Evolutionary conservation across 2,329 filamentous ascomycete species (phyloP).

Genomic region (Sclerotinia nivalis): DNA sequence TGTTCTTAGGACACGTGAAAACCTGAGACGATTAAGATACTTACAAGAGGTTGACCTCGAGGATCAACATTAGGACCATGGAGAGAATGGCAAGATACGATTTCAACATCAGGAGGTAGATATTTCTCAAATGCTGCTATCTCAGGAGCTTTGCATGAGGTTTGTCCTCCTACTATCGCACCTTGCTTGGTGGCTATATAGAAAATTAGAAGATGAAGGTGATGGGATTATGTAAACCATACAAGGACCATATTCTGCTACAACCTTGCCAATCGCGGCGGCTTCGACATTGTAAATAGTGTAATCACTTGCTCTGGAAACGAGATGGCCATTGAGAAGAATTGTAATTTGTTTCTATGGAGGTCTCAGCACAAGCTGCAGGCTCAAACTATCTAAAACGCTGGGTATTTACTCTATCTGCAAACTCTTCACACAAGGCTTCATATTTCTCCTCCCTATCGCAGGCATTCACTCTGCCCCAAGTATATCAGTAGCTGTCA

Average conservation of each 20-base stretch:
- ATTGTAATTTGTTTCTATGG: conserved; percentile 81
- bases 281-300: conserved; percentile 99
- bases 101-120: conserved; percentile 84
- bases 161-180: conserved; percentile 95
- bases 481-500: conserved; percentile 14
- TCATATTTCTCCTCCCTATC: conserved; percentile 89
- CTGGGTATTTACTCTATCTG: conserved; percentile 73
- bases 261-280: conserved; percentile 82
- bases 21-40: conserved; percentile 16
- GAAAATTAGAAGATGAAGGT: conserved; percentile 27
- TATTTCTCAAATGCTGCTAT: conserved; percentile 90
- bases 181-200: conserved; percentile 82
- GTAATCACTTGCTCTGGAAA: conserved; percentile 95
- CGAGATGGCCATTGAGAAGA: conserved; percentile 89
- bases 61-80: conserved; percentile 91
- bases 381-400: conserved; percentile 41
- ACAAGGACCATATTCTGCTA: conserved; percentile 90
- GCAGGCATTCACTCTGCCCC: conserved; percentile 83
- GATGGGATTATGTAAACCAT: conserved; percentile 47
- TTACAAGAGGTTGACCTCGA: conserved; percentile 82
- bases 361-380: conserved; percentile 43
- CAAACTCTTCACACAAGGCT: conserved; percentile 76
- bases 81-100: conserved; percentile 93
- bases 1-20: conserved; percentile 9
- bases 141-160: conserved; percentile 96